Conservation (phyloP, 352 stramenopile genomes). For the Globisporangium splendens region DNA sequence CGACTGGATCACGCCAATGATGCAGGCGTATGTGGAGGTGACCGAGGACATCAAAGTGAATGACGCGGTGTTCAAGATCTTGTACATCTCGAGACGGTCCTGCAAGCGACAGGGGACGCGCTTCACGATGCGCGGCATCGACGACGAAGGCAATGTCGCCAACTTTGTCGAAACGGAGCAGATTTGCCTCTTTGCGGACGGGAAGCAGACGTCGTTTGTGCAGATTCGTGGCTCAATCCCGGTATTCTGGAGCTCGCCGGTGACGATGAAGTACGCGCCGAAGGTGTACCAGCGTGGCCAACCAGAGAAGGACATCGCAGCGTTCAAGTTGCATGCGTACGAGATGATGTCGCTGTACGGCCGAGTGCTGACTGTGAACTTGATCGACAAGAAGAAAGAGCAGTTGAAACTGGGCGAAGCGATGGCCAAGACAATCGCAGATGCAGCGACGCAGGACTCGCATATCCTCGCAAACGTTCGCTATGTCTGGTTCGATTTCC, state of each 20-base stretch:
- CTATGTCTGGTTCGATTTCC: constrained; percentile 97
- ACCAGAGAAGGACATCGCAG: constrained; percentile 39
- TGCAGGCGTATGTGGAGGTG: constrained; percentile 61
- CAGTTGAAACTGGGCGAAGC: constrained; percentile 89
- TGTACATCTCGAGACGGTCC: constrained; percentile 74
- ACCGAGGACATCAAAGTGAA: constrained; percentile 44
- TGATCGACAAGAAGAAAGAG: constrained; percentile 94
- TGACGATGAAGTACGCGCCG: constrained; percentile 93
- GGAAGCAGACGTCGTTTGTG: constrained; percentile 55
- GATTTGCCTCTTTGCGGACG: constrained; percentile 76
- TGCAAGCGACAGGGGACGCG: constrained; percentile 84
- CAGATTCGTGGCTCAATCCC: constrained; percentile 95
- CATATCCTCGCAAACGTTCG: constrained; percentile 61
- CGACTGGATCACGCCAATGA: constrained; percentile 77
- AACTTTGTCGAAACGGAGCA: constrained; percentile 97
- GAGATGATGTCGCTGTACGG: constrained; percentile 67
- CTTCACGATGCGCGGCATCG: constrained; percentile 92
- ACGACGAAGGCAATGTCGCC: constrained; percentile 87
- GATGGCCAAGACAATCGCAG: constrained; percentile 77
- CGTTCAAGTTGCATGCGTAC: constrained; percentile 58
- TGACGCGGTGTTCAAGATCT: constrained; percentile 52
- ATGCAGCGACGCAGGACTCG: constrained; percentile 47
- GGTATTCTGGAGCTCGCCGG: constrained; percentile 88
- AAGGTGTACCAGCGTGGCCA: constrained; percentile 66
- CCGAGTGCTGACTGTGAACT: constrained; percentile 89